Conservation (phyloP, 2,329 filamentous ascomycete species). For the Rutstroemia sp. region DNA sequence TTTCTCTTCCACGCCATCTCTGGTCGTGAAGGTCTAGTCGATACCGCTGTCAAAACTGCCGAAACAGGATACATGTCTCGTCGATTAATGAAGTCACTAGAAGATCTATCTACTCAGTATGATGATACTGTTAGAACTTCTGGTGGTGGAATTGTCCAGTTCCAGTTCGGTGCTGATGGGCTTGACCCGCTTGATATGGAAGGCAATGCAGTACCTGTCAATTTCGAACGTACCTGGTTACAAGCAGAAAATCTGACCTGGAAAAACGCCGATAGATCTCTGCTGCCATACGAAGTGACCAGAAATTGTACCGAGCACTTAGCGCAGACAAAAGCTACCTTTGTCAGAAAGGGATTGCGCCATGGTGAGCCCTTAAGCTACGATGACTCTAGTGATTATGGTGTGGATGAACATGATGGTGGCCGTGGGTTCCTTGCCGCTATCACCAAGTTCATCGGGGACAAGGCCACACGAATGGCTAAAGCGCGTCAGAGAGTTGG, state of each 20-base stretch:
- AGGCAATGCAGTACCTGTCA: conserved; percentile 81
- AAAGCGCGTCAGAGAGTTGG: conserved; percentile 44
- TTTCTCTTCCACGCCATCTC: conserved; percentile 99
- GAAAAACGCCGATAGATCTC: conserved; percentile 64
- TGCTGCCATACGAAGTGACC: conserved; percentile 69
- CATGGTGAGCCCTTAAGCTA: conserved; percentile 58
- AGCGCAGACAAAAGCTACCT: conserved; percentile 57
- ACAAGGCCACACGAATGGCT: conserved; percentile 53
- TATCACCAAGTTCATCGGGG: conserved; percentile 65
- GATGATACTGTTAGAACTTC: conserved; percentile 94
- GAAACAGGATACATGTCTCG: conserved; percentile 99
- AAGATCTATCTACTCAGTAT: conserved; percentile 89
- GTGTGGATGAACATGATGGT: conserved; percentile 73
- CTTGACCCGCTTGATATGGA: conserved; percentile 98
- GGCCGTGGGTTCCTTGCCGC: conserved; percentile 74
- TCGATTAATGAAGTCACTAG: conserved; percentile 93
- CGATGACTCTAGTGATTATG: conserved; percentile 59
- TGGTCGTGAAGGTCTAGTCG: conserved; percentile 94
- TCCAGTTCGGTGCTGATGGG: conserved; percentile 94
- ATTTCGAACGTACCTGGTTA: conserved; percentile 85
- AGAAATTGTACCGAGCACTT: conserved; percentile 61
- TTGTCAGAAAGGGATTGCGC: conserved; percentile 54
- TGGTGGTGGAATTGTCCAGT: conserved; percentile 82
- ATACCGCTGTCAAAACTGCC: conserved; percentile 97
- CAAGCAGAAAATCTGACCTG: conserved; percentile 72